Conservation (phyloP, 2,329 filamentous ascomycete genomes). For the Penicillium capsulatum region DNA sequence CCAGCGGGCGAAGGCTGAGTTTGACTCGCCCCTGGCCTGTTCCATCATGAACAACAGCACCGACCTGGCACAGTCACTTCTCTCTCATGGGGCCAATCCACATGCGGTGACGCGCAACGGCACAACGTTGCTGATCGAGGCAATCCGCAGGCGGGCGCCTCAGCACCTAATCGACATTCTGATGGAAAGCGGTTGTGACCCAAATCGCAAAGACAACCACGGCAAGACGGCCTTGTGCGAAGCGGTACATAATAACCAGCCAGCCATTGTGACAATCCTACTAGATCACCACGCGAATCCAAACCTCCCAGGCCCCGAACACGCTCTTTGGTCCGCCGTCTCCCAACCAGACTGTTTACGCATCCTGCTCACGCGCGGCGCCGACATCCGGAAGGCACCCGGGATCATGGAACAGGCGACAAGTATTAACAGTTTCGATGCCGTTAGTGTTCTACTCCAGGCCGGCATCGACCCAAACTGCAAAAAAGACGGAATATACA, state of each 20-base stretch:
- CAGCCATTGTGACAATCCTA: constrained; percentile 53
- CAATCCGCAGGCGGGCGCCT: constrained; percentile 58
- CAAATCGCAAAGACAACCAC: constrained; percentile 57
- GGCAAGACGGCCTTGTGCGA: constrained; percentile 62
- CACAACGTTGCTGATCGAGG: constrained; percentile 57
- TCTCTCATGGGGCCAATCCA: constrained; percentile 59
- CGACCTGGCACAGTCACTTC: constrained; percentile 56
- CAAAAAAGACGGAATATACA: constrained; percentile 64
- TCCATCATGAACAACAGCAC: constrained; percentile 52
- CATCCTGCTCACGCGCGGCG: constrained; percentile 56
- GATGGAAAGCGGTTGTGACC: constrained; percentile 56
- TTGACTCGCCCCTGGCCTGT: constrained; percentile 54
- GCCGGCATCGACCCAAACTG: constrained; percentile 58
- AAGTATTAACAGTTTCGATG: constrained; percentile 61
- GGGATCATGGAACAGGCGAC: constrained; percentile 62
- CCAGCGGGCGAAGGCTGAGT: constrained; percentile 47
- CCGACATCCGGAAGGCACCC: constrained; percentile 57
- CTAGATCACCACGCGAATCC: constrained; percentile 61
- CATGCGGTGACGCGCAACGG: constrained; percentile 53
- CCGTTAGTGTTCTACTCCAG: constrained; percentile 54
- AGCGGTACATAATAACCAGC: constrained; percentile 54
- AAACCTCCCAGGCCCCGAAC: constrained; percentile 65
- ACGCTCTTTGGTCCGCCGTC: constrained; percentile 63
- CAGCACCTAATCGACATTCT: constrained; percentile 56
- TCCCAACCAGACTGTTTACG: constrained; percentile 57